phyloP scores from a whole-genome alignment of 2,329 filamentous ascomycete species.

The Stromatinia cepivora region DNA sequence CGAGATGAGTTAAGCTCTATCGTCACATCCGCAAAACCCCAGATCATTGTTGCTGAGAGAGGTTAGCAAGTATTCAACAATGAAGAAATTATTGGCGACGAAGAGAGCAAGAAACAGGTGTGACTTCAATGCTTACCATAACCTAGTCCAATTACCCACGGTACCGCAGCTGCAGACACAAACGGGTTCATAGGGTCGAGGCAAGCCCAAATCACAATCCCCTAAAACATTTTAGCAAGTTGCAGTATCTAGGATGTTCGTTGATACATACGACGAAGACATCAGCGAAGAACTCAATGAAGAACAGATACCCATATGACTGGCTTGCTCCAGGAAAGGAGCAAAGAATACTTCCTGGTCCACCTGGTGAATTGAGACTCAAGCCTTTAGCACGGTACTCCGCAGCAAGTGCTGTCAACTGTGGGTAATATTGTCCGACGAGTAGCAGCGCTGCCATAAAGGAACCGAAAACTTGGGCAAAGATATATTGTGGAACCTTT shows the following conservation, averaged over 20 bases:
- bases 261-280: constrained; percentile 47
- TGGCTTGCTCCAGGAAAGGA: constrained; percentile 53
- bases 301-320: constrained; percentile 55
- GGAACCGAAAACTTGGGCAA: constrained; percentile 56
- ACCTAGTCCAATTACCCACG: constrained; percentile 56
- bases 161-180: constrained; percentile 48
- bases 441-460: constrained; percentile 57
- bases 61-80: constrained; percentile 41
- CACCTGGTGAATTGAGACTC: constrained; percentile 48
- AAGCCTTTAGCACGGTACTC: constrained; percentile 38
- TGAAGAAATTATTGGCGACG: not conserved
- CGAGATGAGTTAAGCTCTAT: constrained; percentile 58
- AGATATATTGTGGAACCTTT: constrained; percentile 58
- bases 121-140: constrained; percentile 35
- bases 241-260: not conserved
- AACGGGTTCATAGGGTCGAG: constrained; percentile 61
- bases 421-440: constrained; percentile 57
- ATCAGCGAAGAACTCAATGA: constrained; percentile 61
- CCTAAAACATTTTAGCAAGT: constrained; percentile 31
- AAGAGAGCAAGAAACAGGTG: not conserved
- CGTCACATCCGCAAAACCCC: constrained; percentile 57
- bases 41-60: constrained; percentile 42
- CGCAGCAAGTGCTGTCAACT: constrained; percentile 47
- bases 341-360: constrained; percentile 56
- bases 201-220: constrained; percentile 56